Evolutionary conservation across 768 basidiomycete genomes (phyloP), one percentile per base, ranked within the genome.

Genomic region (Sporobolomyces pararoseus): DNA sequence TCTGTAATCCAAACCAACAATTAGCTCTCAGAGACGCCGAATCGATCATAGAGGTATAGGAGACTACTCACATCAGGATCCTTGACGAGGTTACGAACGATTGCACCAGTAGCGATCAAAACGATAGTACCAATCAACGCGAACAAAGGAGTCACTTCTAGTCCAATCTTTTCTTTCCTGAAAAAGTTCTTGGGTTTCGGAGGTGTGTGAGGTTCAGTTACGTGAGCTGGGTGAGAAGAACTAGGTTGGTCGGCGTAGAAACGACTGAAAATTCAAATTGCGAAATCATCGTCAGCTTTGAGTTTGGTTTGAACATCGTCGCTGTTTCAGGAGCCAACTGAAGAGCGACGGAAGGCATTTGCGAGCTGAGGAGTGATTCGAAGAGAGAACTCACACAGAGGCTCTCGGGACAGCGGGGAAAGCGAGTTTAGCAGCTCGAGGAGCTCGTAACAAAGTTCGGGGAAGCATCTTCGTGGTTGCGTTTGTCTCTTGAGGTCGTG

Each of bases 111-210:
- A 44, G 59, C 59, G 31, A 61, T 32, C 31, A 50, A 3, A 19
- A 23, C 59, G 32, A 61, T 61, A 13, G 46, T 49, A 2, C n/a
- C 59, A 25, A 61, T 61, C 31, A 61, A 49, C 4, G 46, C 59
- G 27, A 61, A 23, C 44, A 61, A 50, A 34, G 59, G 59, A 7
- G 59, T 61, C 4, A 61, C 46, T 29, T 61, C 59, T 16, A 61
- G 46, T 46, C 58, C 46, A 9, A 50, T 61, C 7, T 49, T 46
- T 44, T 60, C 42, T 25, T 17, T 21, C 27, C 37, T 10, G 44
- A 60, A 60, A 44, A 60, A 60, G 12, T 37, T 13, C 7, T 35
- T 23, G 3, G 58, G 58, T 29, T 46, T 46, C 10, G 58, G 58
- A 44, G 58, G 58, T 5, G 42, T 47, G 39, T 60, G 58, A 60